These are phyloP conservation scores for Pleodorina starrii DNA, from an alignment of 139 green algal species.

Conservation along the genomic window DNA sequence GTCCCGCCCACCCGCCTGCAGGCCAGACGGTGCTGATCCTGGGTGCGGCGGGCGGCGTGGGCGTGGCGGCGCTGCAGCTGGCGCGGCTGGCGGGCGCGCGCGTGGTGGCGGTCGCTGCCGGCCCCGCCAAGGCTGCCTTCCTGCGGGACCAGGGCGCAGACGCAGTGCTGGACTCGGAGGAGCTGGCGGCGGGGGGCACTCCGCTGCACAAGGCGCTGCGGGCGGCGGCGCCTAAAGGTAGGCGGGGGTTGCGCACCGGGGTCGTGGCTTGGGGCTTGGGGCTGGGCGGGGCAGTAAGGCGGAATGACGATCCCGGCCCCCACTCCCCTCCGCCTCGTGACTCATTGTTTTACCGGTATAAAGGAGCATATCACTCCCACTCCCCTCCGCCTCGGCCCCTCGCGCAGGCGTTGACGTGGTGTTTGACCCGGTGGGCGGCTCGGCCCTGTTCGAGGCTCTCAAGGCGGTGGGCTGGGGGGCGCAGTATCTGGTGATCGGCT, in stretches of 20 bases:
- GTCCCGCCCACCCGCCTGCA: neutral
- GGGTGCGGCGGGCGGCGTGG: conserved; percentile 89
- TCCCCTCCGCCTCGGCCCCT: no score
- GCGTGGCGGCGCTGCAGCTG: conserved; percentile 88
- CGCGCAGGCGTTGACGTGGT: conserved; percentile 84
- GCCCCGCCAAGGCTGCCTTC: conserved; percentile 63
- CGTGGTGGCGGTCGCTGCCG: conserved; percentile 75
- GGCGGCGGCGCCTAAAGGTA: conserved; percentile 56
- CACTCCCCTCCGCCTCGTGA: no score
- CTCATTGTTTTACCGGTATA: no score
- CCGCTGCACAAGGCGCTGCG: conserved; percentile 58
- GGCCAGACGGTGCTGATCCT: conserved; percentile 90
- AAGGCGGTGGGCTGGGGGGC: conserved; percentile 83
- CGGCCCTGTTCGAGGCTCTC: conserved; percentile 75
- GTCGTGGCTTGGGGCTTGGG: no score
- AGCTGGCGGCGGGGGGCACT: conserved; percentile 2
- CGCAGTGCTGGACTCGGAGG: conserved; percentile 56
- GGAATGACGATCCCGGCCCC: no score
- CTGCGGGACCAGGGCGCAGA: conserved; percentile 40
- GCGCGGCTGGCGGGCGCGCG: conserved; percentile 70
- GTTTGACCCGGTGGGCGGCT: conserved; percentile 90
- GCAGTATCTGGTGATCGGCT: conserved; percentile 90
- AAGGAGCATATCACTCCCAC: no score
- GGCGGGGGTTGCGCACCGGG: conserved; percentile 60
- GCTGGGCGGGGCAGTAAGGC: no score